Conservation (phyloP, 257 asterid species). For the Eustoma russellianum region DNA sequence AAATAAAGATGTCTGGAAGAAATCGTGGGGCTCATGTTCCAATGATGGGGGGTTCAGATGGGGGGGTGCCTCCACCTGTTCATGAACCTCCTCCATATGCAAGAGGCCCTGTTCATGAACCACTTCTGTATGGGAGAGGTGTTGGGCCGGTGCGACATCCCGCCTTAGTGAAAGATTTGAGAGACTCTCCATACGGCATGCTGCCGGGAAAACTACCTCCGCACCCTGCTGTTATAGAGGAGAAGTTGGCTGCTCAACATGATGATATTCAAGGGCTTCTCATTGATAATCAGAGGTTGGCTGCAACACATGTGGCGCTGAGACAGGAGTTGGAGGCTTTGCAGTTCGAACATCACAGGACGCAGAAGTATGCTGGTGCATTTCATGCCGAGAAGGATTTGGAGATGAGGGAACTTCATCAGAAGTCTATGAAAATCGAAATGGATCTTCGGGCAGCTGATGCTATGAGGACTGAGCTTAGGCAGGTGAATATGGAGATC, state of each 20-base stretch:
- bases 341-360: slow-evolving; percentile 68
- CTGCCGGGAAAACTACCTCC: slow-evolving; percentile 64
- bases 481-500: slow-evolving; percentile 64
- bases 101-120: slow-evolving; percentile 50
- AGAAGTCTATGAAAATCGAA: slow-evolving; percentile 75
- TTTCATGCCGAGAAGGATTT: slow-evolving; percentile 60
- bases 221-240: slow-evolving; percentile 62
- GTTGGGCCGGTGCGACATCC: slow-evolving; percentile 42
- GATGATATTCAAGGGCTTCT: slow-evolving; percentile 78
- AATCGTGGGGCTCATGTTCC: slow-evolving; percentile 67
- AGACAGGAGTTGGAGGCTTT: slow-evolving; percentile 75
- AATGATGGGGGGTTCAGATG: slow-evolving; percentile 49
- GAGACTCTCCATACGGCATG: slow-evolving; percentile 59
- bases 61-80: slow-evolving; percentile 41
- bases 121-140: slow-evolving; percentile 43
- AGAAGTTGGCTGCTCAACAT: slow-evolving; percentile 67
- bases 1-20: slow-evolving; percentile 54
- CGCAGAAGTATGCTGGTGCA: slow-evolving; percentile 66
- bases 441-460: slow-evolving; percentile 60
- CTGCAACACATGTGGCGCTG: slow-evolving; percentile 95
- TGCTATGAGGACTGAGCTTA: slow-evolving; percentile 74
- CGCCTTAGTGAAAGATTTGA: slow-evolving; percentile 54
- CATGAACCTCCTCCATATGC: slow-evolving; percentile 46
- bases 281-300: slow-evolving; percentile 80
- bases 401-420: slow-evolving; percentile 61